These are phyloP conservation scores for Penicillium sp. DNA, from an alignment of 2,329 filamentous ascomycete genomes.

Conservation along the genomic window DNA sequence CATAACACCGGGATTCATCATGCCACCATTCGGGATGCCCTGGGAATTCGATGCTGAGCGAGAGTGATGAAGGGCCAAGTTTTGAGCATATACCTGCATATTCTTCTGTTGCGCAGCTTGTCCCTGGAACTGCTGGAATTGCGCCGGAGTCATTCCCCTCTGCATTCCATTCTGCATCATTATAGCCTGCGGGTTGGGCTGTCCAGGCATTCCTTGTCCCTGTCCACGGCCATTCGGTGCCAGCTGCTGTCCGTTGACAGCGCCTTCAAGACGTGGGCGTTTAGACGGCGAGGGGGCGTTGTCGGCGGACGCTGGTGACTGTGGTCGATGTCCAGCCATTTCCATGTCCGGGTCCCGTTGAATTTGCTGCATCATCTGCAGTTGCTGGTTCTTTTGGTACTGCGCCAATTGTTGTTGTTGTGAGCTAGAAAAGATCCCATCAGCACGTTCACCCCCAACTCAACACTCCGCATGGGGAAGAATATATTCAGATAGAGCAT, in stretches of 20 bases:
- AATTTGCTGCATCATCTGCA: slow-evolving; percentile 72
- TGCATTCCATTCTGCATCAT: slow-evolving; percentile 67
- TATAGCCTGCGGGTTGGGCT: slow-evolving; percentile 56
- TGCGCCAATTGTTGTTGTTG: slow-evolving; percentile 64
- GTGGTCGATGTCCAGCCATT: slow-evolving; percentile 73
- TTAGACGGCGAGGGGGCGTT: slow-evolving; percentile 92
- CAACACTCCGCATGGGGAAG: not conserved
- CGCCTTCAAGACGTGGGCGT: slow-evolving; percentile 73
- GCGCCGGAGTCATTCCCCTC: slow-evolving; percentile 67
- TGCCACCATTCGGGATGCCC: slow-evolving; percentile 72
- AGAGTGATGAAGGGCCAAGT: slow-evolving; percentile 73
- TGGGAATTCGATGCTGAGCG: slow-evolving; percentile 77
- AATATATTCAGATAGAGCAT: slow-evolving; percentile 22
- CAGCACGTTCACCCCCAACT: slow-evolving; percentile 14
- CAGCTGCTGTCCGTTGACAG: slow-evolving; percentile 74
- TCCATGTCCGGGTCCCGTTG: slow-evolving; percentile 85
- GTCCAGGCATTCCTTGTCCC: slow-evolving; percentile 67
- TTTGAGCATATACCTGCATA: slow-evolving; percentile 82
- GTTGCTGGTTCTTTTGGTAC: slow-evolving; percentile 57
- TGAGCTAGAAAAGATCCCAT: slow-evolving; percentile 42
- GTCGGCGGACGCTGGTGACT: slow-evolving; percentile 77
- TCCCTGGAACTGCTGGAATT: slow-evolving; percentile 65
- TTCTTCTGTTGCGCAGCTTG: slow-evolving; percentile 72
- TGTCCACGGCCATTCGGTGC: slow-evolving; percentile 70
- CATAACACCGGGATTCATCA: slow-evolving; percentile 62